Evolutionary conservation across 768 basidiomycete species (phyloP).

Genomic region (Tulasnella sp.): DNA sequence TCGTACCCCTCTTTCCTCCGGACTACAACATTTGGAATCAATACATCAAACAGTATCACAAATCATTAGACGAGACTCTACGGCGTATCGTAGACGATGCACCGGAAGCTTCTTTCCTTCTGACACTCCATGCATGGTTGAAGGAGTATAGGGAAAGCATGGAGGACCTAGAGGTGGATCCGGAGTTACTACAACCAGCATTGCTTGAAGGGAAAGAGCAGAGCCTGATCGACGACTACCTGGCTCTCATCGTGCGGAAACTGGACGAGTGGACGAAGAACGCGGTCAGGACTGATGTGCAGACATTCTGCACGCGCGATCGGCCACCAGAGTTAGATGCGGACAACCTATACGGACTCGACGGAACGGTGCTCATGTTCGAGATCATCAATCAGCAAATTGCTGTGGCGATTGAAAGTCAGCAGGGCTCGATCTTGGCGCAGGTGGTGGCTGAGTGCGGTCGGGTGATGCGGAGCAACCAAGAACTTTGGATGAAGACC

Average conservation of each 20-base stretch:
- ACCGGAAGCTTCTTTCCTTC: slow-evolving; percentile 79
- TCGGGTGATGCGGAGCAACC: slow-evolving; percentile 80
- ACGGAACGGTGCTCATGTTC: slow-evolving; percentile 91
- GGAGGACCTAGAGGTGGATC: slow-evolving; percentile 81
- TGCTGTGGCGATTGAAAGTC: slow-evolving; percentile 89
- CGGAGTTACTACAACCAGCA: slow-evolving; percentile 75
- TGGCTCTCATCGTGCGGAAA: slow-evolving; percentile 84
- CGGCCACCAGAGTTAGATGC: slow-evolving; percentile 82
- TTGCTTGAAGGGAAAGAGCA: slow-evolving; percentile 94
- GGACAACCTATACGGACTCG: slow-evolving; percentile 82
- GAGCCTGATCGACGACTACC: slow-evolving; percentile 87
- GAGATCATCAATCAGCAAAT: slow-evolving; percentile 98
- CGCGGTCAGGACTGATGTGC: slow-evolving; percentile 81
- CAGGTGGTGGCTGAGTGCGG: slow-evolving; percentile 81
- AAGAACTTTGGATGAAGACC: slow-evolving; percentile 77
- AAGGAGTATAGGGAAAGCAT: slow-evolving; percentile 93
- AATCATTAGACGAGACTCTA: slow-evolving; percentile 62
- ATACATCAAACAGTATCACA: slow-evolving; percentile 85
- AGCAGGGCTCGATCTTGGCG: slow-evolving; percentile 86
- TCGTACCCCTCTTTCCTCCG: slow-evolving; percentile 82
- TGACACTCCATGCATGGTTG: slow-evolving; percentile 83
- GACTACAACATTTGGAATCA: slow-evolving; percentile 83
- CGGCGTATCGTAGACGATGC: slow-evolving; percentile 58
- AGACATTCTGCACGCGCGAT: slow-evolving; percentile 71
- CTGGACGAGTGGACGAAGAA: slow-evolving; percentile 96